Evolutionary conservation across 768 basidiomycete genomes (phyloP).

Genomic region (Hortiboletus campestris): DNA sequence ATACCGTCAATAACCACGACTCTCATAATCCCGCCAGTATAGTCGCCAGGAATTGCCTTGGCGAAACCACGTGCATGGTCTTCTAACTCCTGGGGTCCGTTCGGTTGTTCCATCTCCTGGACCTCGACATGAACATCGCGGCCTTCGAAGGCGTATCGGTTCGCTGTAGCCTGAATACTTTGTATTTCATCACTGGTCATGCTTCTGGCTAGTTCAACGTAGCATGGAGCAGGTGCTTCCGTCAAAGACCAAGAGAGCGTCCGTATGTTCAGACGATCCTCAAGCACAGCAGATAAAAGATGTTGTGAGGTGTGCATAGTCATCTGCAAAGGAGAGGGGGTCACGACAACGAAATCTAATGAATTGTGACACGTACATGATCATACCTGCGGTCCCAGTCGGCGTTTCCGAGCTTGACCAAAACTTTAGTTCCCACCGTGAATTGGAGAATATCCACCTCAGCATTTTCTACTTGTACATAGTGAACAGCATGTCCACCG

Average conservation of each 20-base stretch:
- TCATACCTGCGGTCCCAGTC: conserved; percentile 70
- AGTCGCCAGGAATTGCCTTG: conserved; percentile 59
- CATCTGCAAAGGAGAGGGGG: conserved; percentile 46
- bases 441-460: conserved; percentile 48
- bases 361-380: conserved; percentile 48
- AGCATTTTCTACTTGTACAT: conserved; percentile 44
- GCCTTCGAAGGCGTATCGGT: too few relatives aligned
- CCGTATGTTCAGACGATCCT: conserved; percentile 56
- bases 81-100: conserved; percentile 33
- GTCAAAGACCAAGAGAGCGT: conserved; percentile 86
- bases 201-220: too few relatives aligned
- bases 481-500: conserved; percentile 76
- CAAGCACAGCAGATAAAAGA: conserved; percentile 76
- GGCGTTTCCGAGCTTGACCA: conserved; percentile 51
- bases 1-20: conserved; percentile 80
- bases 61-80: conserved; percentile 52
- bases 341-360: neutral
- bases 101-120: conserved; percentile 52
- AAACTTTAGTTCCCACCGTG: conserved; percentile 43
- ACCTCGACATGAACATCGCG: conserved; percentile 57
- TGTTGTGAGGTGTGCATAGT: conserved; percentile 85
- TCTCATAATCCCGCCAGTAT: conserved; percentile 47
- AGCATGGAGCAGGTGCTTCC: conserved; percentile 43
- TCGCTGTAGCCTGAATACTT: too few relatives aligned
- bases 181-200: too few relatives aligned